phyloP scores from a whole-genome alignment of 169 alveolate genomes.

The Cryptosporidium canis region DNA sequence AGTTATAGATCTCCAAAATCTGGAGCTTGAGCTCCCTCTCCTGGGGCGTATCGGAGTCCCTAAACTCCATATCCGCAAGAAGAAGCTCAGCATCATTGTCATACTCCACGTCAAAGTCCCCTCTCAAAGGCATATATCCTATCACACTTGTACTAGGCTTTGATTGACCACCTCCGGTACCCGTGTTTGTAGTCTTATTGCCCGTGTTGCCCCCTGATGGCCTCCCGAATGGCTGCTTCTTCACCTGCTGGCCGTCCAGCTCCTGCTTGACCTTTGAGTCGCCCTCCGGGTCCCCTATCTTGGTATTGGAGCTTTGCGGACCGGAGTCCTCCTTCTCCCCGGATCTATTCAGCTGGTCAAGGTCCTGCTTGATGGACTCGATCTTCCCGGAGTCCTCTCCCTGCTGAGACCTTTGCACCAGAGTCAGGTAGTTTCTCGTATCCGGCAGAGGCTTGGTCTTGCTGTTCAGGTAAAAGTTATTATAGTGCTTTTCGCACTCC shows the following conservation, averaged over 20 bases:
- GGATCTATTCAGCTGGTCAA: neutral
- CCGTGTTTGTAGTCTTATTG: slow-evolving; percentile 11
- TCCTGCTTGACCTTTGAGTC: neutral
- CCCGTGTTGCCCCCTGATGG: slow-evolving; percentile 27
- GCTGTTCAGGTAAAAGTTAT: slow-evolving; percentile 80
- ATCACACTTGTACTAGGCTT: slow-evolving; percentile 67
- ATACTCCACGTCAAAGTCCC: slow-evolving; percentile 97
- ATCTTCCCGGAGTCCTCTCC: neutral
- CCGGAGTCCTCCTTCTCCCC: neutral
- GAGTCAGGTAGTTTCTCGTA: slow-evolving; percentile 68
- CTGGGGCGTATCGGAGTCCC: slow-evolving; percentile 85
- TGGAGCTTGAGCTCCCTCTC: slow-evolving; percentile 83
- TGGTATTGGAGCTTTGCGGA: neutral
- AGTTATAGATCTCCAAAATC: slow-evolving; percentile 88
- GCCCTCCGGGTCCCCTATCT: neutral
- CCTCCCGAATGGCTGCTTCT: slow-evolving; percentile 33
- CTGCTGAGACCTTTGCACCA: slow-evolving; percentile 10
- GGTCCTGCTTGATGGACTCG: neutral
- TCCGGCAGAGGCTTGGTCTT: slow-evolving; percentile 84
- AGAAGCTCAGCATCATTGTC: slow-evolving; percentile 98
- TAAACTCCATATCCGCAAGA: slow-evolving; percentile 97
- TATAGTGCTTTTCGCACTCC: slow-evolving; percentile 85
- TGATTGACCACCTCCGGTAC: neutral
- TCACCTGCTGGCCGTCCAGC: neutral
- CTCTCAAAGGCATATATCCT: slow-evolving; percentile 90